Evolutionary conservation across 2,329 filamentous ascomycete genomes (phyloP).

Genomic region (Microcyclosporella mali): DNA sequence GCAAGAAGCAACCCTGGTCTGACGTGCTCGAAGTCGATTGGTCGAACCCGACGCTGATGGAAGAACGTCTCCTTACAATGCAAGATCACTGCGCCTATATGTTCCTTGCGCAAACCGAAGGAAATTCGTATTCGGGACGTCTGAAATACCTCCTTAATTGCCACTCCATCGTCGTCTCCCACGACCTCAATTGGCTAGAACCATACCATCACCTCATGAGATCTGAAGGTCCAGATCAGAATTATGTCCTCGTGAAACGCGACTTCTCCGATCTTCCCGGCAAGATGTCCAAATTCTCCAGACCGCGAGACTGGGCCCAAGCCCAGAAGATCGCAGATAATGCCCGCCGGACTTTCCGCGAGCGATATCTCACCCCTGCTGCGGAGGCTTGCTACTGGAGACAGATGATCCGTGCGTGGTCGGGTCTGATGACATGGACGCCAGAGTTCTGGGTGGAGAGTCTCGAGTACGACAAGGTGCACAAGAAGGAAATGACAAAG

Average conservation of each 20-base stretch:
- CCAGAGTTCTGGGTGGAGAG: conserved; percentile 21
- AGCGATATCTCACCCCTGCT: conserved; percentile 25
- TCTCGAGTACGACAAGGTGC: conserved; percentile 14
- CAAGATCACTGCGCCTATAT: conserved; percentile 26
- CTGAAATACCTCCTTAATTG: conserved; percentile 32
- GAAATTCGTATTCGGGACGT: conserved; percentile 26
- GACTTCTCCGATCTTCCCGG: conserved; percentile 27
- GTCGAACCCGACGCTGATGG: conserved; percentile 17
- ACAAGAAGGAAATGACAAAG: conserved; percentile 16
- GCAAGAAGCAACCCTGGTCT: conserved; percentile 31
- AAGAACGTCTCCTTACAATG: conserved; percentile 19
- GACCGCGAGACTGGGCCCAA: conserved; percentile 18
- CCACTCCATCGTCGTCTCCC: conserved; percentile 25
- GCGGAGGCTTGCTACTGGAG: conserved; percentile 31
- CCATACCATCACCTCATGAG: conserved; percentile 27
- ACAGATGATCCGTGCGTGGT: conserved; percentile 25
- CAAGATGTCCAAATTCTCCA: conserved; percentile 17
- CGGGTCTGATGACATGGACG: conserved; percentile 42
- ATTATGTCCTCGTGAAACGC: conserved; percentile 24
- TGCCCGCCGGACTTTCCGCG: conserved; percentile 19
- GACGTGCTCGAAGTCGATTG: conserved; percentile 31
- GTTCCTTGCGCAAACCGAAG: conserved; percentile 28
- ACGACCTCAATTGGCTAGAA: conserved; percentile 26
- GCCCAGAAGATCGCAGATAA: conserved; percentile 25
- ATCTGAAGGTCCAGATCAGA: conserved; percentile 24